These are phyloP conservation scores for Spiromastix sp. DNA, from an alignment of 2,329 filamentous ascomycete genomes.

Conservation along the genomic window DNA sequence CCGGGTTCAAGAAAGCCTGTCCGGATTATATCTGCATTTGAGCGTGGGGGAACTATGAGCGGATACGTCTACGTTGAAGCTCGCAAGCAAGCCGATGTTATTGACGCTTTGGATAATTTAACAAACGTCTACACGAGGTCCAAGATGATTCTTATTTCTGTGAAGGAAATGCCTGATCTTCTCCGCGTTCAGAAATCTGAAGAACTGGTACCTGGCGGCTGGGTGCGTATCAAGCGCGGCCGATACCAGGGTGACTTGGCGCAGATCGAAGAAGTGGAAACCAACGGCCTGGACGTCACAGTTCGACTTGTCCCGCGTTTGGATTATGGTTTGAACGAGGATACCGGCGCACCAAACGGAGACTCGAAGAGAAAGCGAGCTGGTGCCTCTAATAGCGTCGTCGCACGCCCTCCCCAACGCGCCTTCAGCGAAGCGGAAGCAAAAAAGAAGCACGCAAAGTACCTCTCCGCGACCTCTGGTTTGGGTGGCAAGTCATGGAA, in stretches of 20 bases:
- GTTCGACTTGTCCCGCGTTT: slow-evolving; percentile 82
- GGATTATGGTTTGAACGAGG: slow-evolving; percentile 83
- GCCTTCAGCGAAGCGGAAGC: slow-evolving; percentile 91
- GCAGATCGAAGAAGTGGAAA: slow-evolving; percentile 83
- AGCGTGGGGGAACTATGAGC: slow-evolving; percentile 79
- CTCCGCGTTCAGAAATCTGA: slow-evolving; percentile 80
- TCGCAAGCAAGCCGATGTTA: slow-evolving; percentile 72
- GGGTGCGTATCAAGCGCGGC: slow-evolving; percentile 74
- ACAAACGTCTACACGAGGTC: slow-evolving; percentile 82
- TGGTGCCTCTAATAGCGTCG: slow-evolving; percentile 37
- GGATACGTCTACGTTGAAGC: slow-evolving; percentile 96
- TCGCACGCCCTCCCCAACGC: slow-evolving; percentile 70
- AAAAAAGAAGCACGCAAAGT: slow-evolving; percentile 68
- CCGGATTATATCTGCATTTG: slow-evolving; percentile 81
- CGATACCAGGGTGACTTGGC: slow-evolving; percentile 85
- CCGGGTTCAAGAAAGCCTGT: slow-evolving; percentile 67
- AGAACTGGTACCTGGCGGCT: slow-evolving; percentile 74
- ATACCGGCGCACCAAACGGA: slow-evolving; percentile 44
- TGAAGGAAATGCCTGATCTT: slow-evolving; percentile 97
- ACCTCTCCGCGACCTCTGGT: slow-evolving; percentile 43
- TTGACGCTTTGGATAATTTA: slow-evolving; percentile 71
- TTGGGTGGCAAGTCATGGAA: slow-evolving; percentile 60
- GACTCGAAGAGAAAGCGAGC: slow-evolving; percentile 73
- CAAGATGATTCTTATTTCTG: slow-evolving; percentile 79
- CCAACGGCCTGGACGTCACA: slow-evolving; percentile 80